Evolutionary conservation across 306 rosid genomes (phyloP).

Genomic region (Oxytropis ochrocephala): DNA sequence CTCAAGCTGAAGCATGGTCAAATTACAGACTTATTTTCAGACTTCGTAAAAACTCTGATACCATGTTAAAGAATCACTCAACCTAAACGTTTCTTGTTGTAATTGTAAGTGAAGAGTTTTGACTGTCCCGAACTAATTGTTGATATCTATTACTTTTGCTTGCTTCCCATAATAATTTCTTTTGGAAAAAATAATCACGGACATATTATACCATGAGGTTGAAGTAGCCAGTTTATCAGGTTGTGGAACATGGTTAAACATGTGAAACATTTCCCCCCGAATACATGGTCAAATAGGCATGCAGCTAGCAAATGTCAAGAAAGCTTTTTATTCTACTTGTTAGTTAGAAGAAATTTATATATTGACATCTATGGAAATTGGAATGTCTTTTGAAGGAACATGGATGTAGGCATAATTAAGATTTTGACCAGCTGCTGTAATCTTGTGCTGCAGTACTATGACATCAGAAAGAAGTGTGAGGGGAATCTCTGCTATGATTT

Average conservation of each 20-base stretch:
- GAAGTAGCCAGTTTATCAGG: conserved; percentile 1
- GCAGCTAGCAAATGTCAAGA: background rate
- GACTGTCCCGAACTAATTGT: conserved; percentile 6
- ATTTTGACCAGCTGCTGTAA: conserved; percentile 24
- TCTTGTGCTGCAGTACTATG: conserved; percentile 71
- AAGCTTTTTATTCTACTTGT: background rate
- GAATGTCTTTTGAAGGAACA: conserved; percentile 7
- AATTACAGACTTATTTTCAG: background rate
- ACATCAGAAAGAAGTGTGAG: conserved; percentile 80
- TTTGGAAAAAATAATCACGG: background rate
- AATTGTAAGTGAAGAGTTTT: conserved; percentile 1
- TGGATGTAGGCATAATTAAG: background rate
- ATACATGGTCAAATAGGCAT: background rate
- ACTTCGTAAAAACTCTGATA: background rate
- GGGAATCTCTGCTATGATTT: conserved; percentile 94
- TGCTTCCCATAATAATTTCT: conserved; percentile 2
- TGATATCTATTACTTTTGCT: background rate
- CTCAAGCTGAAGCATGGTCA: background rate
- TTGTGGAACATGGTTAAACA: conserved; percentile 5
- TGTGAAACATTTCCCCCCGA: background rate
- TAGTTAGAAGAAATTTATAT: background rate
- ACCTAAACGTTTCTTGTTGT: background rate
- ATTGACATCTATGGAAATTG: conserved; percentile 16
- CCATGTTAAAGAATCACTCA: background rate
- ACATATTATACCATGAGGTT: background rate